A percentile compares a stretch with the other conserved stretches of the same genome.
Conservation (phyloP, 225 moss, liverwort and hornwort species). For the Antitrichia curtipendula region DNA sequence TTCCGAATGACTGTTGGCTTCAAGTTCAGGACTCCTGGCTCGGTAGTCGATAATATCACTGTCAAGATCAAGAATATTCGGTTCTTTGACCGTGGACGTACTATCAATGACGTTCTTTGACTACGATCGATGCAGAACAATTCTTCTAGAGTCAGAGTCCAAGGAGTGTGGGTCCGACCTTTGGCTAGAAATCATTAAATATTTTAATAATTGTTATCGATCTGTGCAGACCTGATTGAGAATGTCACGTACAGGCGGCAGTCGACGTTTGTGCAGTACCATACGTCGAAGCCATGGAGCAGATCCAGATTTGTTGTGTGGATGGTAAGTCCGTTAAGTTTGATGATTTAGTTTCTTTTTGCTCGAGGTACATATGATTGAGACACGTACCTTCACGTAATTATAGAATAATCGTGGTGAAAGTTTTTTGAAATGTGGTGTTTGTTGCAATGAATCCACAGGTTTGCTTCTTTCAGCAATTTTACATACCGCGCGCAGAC, state of each 20-base stretch:
- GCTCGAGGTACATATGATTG: background rate
- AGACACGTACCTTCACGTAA: background rate
- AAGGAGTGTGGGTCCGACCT: background rate
- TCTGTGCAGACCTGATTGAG: conserved; percentile 14
- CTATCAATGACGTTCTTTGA: background rate
- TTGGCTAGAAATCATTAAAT: background rate
- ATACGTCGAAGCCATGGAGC: conserved; percentile 49
- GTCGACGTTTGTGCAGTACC: conserved; percentile 56
- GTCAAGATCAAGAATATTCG: background rate
- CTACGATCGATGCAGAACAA: background rate
- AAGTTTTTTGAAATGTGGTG: background rate
- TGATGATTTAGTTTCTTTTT: background rate
- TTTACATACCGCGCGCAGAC: conserved; percentile 50
- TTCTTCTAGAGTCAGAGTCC: background rate
- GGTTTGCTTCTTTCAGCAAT: conserved; percentile 78
- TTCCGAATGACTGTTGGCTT: background rate
- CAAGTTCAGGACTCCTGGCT: background rate
- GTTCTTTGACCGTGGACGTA: background rate
- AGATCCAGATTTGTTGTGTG: conserved; percentile 40
- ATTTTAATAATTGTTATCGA: background rate
- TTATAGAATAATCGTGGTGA: background rate
- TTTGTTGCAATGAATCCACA: background rate
- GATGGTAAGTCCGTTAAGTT: conserved; percentile 5
- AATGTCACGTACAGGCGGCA: conserved; percentile 28
- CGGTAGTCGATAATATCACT: background rate